Conservation (phyloP, 2,329 filamentous ascomycete species). For the Epichloe glyceriae region DNA sequence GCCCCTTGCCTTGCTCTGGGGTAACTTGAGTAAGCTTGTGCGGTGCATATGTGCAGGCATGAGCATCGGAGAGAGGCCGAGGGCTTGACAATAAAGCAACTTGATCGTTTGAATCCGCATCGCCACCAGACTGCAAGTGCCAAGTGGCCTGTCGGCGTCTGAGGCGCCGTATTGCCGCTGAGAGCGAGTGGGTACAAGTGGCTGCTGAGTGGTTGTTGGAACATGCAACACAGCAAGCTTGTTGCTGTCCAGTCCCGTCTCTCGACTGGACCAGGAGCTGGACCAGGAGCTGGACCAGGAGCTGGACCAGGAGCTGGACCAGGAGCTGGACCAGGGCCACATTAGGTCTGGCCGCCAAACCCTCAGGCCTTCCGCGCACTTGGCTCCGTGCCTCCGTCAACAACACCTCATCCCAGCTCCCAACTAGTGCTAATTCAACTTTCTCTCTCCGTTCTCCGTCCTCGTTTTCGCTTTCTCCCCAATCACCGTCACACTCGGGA, state of each 20-base stretch:
- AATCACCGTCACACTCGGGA: slow-evolving; percentile 3
- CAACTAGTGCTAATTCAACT: slow-evolving; percentile 1
- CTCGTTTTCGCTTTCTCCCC: not conserved
- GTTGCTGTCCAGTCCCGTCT: not conserved
- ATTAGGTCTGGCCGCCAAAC: not conserved
- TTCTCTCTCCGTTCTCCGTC: not conserved
- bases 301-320: not conserved
- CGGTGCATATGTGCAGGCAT: too few species aligned
- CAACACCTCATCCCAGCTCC: slow-evolving; percentile 3
- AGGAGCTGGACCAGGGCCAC: not conserved
- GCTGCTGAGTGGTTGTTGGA: too few species aligned
- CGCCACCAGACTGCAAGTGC: not conserved
- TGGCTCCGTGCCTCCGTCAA: not conserved
- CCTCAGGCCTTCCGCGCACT: not conserved
- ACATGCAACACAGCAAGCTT: not conserved
- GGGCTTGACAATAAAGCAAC: too few species aligned
- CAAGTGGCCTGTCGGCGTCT: not conserved
- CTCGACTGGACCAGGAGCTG: too few species aligned
- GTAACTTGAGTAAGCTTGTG: too few species aligned
- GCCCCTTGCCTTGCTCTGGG: too few species aligned
- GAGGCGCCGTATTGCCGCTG: not conserved
- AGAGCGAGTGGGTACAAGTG: not conserved
- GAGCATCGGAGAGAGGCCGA: too few species aligned
- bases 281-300: not conserved
- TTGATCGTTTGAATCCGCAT: too few species aligned